A percentile compares a stretch with the other conserved stretches of the same genome.
These are phyloP conservation scores for Spongispora temasekensis DNA, from an alignment of 1,284 basidiomycete species.

Conservation along the genomic window DNA sequence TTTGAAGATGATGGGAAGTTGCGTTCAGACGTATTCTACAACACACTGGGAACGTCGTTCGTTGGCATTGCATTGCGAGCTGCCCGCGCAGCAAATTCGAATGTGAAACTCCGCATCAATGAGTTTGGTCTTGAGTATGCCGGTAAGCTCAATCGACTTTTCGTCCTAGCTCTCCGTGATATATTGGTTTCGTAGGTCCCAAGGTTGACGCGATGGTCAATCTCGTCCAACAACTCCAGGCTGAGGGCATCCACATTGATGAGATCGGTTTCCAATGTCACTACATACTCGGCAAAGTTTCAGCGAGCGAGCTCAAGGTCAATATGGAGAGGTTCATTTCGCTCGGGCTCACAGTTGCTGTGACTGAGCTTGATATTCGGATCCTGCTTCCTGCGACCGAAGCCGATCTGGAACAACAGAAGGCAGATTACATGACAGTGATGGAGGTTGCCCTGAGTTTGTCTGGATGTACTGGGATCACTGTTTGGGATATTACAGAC, in stretches of 20 bases:
- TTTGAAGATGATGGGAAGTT: conserved; percentile 19
- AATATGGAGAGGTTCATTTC: conserved; percentile 48
- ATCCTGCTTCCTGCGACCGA: conserved; percentile 52
- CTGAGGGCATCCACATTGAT: conserved; percentile 11
- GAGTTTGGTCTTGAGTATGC: conserved; percentile 21
- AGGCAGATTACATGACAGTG: conserved; percentile 23
- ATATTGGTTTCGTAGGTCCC: conserved; percentile 1
- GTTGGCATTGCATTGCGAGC: conserved; percentile 17
- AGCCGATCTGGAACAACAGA: conserved; percentile 49
- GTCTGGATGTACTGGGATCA: conserved; percentile 17
- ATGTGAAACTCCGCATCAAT: conserved; percentile 23
- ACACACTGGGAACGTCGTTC: conserved; percentile 13
- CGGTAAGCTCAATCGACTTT: conserved; percentile 1
- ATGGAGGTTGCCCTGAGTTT: conserved; percentile 17
- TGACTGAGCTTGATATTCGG: conserved; percentile 57
- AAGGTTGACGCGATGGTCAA: conserved; percentile 27
- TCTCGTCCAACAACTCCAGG: conserved; percentile 18
- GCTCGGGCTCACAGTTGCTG: conserved; percentile 55
- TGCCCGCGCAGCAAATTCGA: conserved; percentile 18
- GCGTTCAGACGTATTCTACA: conserved; percentile 16
- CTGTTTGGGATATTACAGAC: conserved; percentile 24
- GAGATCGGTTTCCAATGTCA: conserved; percentile 37
- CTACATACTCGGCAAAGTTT: conserved; percentile 51
- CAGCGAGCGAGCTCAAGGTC: conserved; percentile 36
- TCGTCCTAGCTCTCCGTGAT: background rate